These are phyloP conservation scores for Centella asiatica DNA, from an alignment of 129 eudicot genomes.

Conservation along the genomic window DNA sequence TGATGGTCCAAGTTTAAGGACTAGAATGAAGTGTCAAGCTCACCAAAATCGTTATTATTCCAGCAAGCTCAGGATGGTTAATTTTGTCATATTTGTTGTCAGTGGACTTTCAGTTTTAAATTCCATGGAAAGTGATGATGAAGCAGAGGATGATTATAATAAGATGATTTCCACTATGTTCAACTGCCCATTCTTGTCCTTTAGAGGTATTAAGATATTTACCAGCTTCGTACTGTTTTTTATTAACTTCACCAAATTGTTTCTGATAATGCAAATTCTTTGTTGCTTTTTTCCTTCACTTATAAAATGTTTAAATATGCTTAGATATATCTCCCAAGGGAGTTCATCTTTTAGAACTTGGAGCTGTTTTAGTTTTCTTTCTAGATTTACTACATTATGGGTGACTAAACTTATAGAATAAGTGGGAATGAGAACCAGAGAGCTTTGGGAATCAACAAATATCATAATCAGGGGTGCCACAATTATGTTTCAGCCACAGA, in stretches of 20 bases:
- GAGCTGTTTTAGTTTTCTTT: neutral
- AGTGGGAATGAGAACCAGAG: neutral
- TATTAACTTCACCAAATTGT: neutral
- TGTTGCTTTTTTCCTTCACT: neutral
- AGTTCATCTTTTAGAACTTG: too few relatives aligned
- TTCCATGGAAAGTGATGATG: constrained; percentile 35
- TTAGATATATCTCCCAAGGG: neutral
- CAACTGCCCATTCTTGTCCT: constrained; percentile 45
- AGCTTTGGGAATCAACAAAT: too few relatives aligned
- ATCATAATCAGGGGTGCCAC: too few relatives aligned
- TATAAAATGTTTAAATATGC: too few relatives aligned
- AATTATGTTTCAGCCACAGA: too few relatives aligned
- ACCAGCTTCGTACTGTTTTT: neutral
- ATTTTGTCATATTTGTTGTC: constrained; percentile 74
- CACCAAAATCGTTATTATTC: constrained; percentile 15
- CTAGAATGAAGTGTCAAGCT: constrained; percentile 29
- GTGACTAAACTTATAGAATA: neutral
- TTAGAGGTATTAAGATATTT: constrained; percentile 43
- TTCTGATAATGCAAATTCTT: neutral
- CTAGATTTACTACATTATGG: neutral
- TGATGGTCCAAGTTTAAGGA: constrained; percentile 22
- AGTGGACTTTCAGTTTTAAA: constrained; percentile 60
- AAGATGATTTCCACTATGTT: constrained; percentile 35
- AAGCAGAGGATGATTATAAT: constrained; percentile 28
- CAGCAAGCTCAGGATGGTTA: constrained; percentile 35